These are phyloP conservation scores for Phytophthora tubulina DNA, from an alignment of 352 stramenopile species.

Conservation along the genomic window DNA sequence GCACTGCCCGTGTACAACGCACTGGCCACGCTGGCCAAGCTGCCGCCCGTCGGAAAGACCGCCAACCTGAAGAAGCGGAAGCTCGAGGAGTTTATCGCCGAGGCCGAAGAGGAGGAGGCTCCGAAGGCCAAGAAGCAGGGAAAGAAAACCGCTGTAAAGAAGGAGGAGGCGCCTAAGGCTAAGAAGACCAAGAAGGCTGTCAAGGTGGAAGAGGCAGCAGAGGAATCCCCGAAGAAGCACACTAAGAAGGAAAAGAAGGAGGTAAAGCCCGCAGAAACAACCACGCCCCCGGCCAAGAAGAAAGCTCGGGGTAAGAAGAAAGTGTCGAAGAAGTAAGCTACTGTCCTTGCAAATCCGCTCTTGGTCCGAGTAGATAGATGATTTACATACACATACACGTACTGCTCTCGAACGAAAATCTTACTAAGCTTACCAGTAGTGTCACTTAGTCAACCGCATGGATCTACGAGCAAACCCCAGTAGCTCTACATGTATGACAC, in stretches of 20 bases:
- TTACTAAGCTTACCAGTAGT: too few relatives aligned
- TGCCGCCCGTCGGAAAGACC: slow-evolving; percentile 65
- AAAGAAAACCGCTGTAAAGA: slow-evolving; percentile 28
- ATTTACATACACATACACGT: slow-evolving; percentile 49
- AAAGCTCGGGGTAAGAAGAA: slow-evolving; percentile 39
- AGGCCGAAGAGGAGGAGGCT: slow-evolving; percentile 24
- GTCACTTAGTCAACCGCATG: too few relatives aligned
- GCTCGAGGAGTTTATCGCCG: slow-evolving; percentile 57
- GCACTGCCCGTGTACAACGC: slow-evolving; percentile 93
- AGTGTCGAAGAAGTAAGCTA: slow-evolving; percentile 42
- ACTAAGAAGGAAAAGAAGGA: slow-evolving; percentile 21
- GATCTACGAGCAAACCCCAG: too few relatives aligned
- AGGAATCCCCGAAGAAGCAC: slow-evolving; percentile 27
- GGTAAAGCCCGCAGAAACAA: slow-evolving; percentile 22
- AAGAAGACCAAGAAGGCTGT: slow-evolving; percentile 53
- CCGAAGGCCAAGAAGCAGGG: slow-evolving; percentile 34
- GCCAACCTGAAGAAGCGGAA: slow-evolving; percentile 72
- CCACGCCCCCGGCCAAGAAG: slow-evolving; percentile 33
- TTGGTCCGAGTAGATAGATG: slow-evolving; percentile 42
- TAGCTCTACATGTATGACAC: too few relatives aligned
- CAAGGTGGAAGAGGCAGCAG: slow-evolving; percentile 32
- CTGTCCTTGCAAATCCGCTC: slow-evolving; percentile 14
- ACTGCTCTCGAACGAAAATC: slow-evolving; percentile 13
- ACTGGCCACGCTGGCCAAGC: slow-evolving; percentile 65
- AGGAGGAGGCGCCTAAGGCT: slow-evolving; percentile 8